Conservation (phyloP, 1,284 basidiomycete genomes). For the Ustilago bromivora region DNA sequence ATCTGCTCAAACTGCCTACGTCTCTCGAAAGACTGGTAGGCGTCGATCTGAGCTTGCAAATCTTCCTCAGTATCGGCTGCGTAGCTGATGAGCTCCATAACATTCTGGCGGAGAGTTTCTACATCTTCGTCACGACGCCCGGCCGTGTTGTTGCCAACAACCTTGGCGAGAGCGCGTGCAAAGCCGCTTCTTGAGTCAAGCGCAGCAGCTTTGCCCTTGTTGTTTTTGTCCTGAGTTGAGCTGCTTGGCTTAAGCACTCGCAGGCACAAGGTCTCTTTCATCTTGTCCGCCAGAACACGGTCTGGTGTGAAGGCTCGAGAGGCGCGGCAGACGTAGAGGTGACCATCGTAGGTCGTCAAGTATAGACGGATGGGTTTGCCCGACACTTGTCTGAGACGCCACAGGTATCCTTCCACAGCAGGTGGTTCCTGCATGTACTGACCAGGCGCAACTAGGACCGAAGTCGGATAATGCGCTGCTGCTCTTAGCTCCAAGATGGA, state of each 20-base stretch:
- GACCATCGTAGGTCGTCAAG: conserved; percentile 79
- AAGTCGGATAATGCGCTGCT: conserved; percentile 76
- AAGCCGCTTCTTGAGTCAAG: conserved; percentile 26
- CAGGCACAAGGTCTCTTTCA: conserved; percentile 40
- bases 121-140: conserved; percentile 63
- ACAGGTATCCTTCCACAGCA: conserved; percentile 81
- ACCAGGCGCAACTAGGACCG: conserved; percentile 75
- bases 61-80: conserved; percentile 51
- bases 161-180: conserved; percentile 35
- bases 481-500: conserved; percentile 80
- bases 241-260: conserved; percentile 39
- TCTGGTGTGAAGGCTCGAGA: conserved; percentile 77
- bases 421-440: conserved; percentile 78
- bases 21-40: conserved; percentile 58
- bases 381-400: conserved; percentile 76
- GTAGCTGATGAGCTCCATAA: conserved; percentile 55
- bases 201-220: conserved; percentile 14
- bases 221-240: conserved; percentile 16
- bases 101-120: conserved; percentile 67
- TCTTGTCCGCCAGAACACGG: conserved; percentile 73
- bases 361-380: conserved; percentile 77
- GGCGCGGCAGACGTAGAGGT: conserved; percentile 76
- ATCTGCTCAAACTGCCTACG: conserved; percentile 78
- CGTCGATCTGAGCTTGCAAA: conserved; percentile 51
- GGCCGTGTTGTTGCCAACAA: conserved; percentile 45